These are phyloP conservation scores for Dryas integrifolia DNA, from an alignment of 331 rosid species.

Conservation along the genomic window DNA sequence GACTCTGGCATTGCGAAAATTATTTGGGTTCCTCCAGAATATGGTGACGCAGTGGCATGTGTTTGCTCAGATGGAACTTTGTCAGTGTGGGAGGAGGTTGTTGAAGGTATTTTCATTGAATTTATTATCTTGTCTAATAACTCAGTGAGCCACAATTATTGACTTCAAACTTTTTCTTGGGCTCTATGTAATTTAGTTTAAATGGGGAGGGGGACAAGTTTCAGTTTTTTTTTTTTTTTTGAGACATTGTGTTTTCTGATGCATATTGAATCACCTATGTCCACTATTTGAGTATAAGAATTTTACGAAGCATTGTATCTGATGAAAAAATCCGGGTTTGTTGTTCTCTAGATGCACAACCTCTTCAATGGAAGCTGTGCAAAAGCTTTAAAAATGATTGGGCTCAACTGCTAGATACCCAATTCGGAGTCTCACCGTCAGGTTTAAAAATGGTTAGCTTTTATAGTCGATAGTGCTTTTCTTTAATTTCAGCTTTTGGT, in stretches of 20 bases:
- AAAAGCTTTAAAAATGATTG: constrained; percentile 55
- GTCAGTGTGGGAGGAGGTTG: constrained; percentile 79
- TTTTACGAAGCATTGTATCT: neutral
- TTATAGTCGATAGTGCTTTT: neutral
- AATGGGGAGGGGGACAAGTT: neutral
- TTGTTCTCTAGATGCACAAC: constrained; percentile 51
- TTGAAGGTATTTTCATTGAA: constrained; percentile 51
- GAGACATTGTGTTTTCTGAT: constrained; percentile 4
- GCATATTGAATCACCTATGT: neutral
- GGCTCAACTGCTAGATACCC: constrained; percentile 64
- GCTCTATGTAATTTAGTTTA: neutral
- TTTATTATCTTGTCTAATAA: constrained; percentile 4
- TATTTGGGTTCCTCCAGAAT: constrained; percentile 83
- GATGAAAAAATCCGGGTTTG: constrained; percentile 1
- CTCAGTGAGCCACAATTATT: neutral
- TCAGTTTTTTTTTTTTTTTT: neutral
- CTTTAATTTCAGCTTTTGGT: constrained; percentile 3
- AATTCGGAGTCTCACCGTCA: constrained; percentile 59
- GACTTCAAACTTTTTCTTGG: neutral
- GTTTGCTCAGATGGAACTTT: constrained; percentile 59
- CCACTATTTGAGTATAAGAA: neutral
- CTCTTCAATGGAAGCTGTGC: constrained; percentile 75
- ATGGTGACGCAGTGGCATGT: constrained; percentile 86
- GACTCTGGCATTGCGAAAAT: constrained; percentile 54
- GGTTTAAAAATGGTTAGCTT: constrained; percentile 76